Conservation (phyloP, 2,329 filamentous ascomycete genomes). For the Aspergillus sp. region DNA sequence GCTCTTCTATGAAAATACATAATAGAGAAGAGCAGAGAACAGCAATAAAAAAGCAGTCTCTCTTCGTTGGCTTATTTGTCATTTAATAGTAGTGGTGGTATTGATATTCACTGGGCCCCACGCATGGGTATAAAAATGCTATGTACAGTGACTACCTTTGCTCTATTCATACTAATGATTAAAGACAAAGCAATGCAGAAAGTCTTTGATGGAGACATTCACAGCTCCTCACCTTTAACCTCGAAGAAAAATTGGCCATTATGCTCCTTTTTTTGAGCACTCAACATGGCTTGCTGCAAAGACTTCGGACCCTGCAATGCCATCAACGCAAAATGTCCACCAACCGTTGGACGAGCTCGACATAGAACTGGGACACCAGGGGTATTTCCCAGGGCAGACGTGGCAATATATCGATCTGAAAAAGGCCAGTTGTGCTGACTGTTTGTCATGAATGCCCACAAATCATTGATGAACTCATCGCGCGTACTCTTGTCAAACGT, state of each 20-base stretch:
- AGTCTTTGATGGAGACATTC: neutral
- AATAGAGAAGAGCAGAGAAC: no score
- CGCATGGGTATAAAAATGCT: neutral
- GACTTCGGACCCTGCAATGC: conserved; percentile 28
- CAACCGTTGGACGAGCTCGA: conserved; percentile 37
- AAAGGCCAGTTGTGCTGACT: conserved; percentile 40
- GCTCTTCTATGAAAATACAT: no score
- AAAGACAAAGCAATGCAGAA: neutral
- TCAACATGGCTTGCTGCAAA: conserved; percentile 13
- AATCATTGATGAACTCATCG: conserved; percentile 32
- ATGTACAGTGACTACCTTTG: neutral
- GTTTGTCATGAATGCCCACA: conserved; percentile 39
- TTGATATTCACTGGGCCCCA: no score
- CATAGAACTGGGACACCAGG: conserved; percentile 29
- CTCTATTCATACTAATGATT: neutral
- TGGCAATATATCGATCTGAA: conserved; percentile 37
- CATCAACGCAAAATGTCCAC: conserved; percentile 38
- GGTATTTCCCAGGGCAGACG: conserved; percentile 21
- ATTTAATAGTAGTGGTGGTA: no score
- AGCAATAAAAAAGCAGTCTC: no score
- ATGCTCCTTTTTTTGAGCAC: neutral
- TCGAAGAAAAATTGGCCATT: conserved; percentile 1
- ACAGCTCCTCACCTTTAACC: conserved; percentile 10
- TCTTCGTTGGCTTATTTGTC: no score
- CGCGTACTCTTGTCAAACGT: conserved; percentile 24